These are phyloP conservation scores for Puccinia polysora DNA, from an alignment of 1,284 basidiomycete genomes.

Conservation along the genomic window DNA sequence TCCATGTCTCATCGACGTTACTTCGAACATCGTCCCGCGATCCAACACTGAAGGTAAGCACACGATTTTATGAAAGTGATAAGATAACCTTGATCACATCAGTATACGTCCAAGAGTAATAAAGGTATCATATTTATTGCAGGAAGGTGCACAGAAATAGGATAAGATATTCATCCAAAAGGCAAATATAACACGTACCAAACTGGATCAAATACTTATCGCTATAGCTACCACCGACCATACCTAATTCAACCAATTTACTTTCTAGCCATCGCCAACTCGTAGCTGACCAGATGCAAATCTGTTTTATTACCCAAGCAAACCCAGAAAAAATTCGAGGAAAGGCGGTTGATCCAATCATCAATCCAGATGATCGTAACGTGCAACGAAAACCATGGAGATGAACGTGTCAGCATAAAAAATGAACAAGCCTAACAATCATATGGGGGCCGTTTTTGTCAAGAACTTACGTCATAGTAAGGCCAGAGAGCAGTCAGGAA, in stretches of 20 bases:
- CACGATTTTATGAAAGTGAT: neutral
- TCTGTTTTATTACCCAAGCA: conserved; percentile 22
- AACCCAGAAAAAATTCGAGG: neutral
- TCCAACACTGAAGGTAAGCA: conserved; percentile 58
- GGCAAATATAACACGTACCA: conserved; percentile 54
- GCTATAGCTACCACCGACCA: conserved; percentile 64
- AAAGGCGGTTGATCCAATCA: conserved; percentile 43
- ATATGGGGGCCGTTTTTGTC: no score
- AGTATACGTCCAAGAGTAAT: neutral
- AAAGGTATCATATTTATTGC: conserved; percentile 8
- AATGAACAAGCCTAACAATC: no score
- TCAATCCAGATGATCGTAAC: conserved; percentile 65
- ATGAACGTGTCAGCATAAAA: conserved; percentile 58
- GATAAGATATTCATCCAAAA: conserved; percentile 56
- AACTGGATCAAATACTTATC: conserved; percentile 60
- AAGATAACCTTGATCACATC: conserved; percentile 21
- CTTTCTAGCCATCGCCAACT: conserved; percentile 87
- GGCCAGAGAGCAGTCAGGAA: conserved; percentile 58
- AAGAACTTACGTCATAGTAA: conserved; percentile 51
- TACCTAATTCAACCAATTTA: conserved; percentile 79
- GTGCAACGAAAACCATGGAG: conserved; percentile 61
- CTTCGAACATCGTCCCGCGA: conserved; percentile 81
- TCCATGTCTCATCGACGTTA: conserved; percentile 68
- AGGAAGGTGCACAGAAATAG: conserved; percentile 60
- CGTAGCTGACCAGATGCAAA: conserved; percentile 62